Conservation (phyloP, 768 basidiomycete species). For the Tylopilus rubrobrunneus region DNA sequence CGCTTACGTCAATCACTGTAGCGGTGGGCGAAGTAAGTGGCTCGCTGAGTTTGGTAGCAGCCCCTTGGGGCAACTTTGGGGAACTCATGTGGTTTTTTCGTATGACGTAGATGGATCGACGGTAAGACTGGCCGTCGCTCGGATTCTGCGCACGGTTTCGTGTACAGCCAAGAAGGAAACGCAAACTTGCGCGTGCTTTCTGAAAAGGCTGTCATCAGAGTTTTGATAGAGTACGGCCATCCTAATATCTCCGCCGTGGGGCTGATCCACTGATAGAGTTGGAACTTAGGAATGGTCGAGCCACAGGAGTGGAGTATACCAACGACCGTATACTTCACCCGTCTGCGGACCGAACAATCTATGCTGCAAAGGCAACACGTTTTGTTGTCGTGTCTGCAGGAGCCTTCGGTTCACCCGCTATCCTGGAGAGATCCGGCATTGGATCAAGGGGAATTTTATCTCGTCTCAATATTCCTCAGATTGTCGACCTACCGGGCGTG, state of each 20-base stretch:
- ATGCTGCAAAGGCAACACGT: constrained; percentile 35
- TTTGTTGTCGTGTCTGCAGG: constrained; percentile 51
- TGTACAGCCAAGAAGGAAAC: constrained; percentile 45
- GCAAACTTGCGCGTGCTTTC: constrained; percentile 40
- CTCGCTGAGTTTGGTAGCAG: neutral
- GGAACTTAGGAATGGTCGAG: constrained; percentile 24
- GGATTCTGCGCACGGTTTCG: constrained; percentile 49
- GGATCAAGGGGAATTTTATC: constrained; percentile 50
- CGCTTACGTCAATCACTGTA: neutral
- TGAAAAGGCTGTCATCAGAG: constrained; percentile 42
- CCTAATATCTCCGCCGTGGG: neutral
- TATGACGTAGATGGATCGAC: constrained; percentile 47
- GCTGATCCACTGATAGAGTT: neutral
- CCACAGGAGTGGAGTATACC: constrained; percentile 51
- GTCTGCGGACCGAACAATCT: constrained; percentile 21
- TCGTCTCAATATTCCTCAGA: constrained; percentile 41
- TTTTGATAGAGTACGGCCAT: constrained; percentile 44
- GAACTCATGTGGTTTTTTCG: neutral
- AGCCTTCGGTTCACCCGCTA: constrained; percentile 53
- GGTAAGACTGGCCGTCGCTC: constrained; percentile 50
- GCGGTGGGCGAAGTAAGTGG: constrained; percentile 10
- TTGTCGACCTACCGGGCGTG: constrained; percentile 69
- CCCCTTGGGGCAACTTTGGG: too few species aligned
- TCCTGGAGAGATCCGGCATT: constrained; percentile 64
- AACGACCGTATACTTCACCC: constrained; percentile 25